Base-by-base conservation (phyloP, 2,329 filamentous ascomycete species). In the Ophiostoma ulmi region DNA sequence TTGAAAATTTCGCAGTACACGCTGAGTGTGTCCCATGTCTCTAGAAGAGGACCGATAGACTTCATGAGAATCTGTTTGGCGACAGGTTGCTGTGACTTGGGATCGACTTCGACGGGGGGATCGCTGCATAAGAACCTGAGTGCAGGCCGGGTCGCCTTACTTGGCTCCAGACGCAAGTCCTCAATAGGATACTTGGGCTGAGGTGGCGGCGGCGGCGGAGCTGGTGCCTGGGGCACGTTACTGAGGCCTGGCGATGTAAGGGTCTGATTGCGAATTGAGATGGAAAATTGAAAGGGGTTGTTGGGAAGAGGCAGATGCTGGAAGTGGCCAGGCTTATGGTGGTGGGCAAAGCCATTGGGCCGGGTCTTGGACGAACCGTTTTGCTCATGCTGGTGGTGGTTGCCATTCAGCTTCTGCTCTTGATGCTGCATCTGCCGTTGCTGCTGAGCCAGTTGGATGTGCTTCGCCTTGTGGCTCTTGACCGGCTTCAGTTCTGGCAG, bases 1-100 rank as follows among this genome's bases (percentile, higher is more conserved):
- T 92, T 88, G 77, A 97, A 97, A 22, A 97, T 90, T 76, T 97
- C 93, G 77, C 93, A 97, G 78, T 97, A 97, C n/a, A 99, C 94
- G 76, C 97, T 99, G 44, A 99, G 84, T 0, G 94, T 97, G 76
- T 97, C 93, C 95, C 95, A 99, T 0, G 92, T 92, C 80, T 97
- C 94, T 35, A 99, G 81, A 20, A 98, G 82, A 2, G 88, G 86
- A 0, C 94, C 93, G n/a, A 97, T 87, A 3, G 93, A 94, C 75
- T 91, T 88, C 88, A 94, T 95, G 26, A 89, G 82, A 70, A 98
- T 88, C 55, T 89, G 87, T 63, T 85, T 83, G 69, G 83, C 82
- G 74, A 82, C 80, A 20, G 82, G 78, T 1, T 31, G 36, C 1
- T 63, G 26, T n/a, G 81, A 78, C 70, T 79, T 80, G 58, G 82